Conservation (phyloP, 2,329 filamentous ascomycete species). For the Lachnellula arida region DNA sequence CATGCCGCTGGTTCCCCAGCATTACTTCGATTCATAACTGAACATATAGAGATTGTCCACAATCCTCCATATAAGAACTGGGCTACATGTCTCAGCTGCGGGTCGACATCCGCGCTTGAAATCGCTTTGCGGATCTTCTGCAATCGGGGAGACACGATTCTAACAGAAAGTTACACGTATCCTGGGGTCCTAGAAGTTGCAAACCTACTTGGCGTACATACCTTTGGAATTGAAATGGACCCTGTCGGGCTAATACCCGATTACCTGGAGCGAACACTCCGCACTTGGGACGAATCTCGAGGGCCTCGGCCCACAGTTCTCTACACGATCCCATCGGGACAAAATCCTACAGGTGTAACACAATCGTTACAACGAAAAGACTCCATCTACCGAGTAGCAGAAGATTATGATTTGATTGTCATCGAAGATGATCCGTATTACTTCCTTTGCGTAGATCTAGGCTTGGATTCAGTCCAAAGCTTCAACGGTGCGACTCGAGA, state of each 20-base stretch:
- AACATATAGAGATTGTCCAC: slow-evolving; percentile 90
- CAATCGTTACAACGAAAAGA: slow-evolving; percentile 53
- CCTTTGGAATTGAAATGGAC: background rate
- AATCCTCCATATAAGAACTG: slow-evolving; percentile 85
- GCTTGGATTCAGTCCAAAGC: background rate
- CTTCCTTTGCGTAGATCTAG: background rate
- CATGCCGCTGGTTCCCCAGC: slow-evolving; percentile 80
- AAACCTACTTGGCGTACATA: background rate
- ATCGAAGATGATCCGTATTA: background rate
- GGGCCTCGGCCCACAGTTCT: slow-evolving; percentile 63
- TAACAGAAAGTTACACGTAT: slow-evolving; percentile 75
- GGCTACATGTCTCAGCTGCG: slow-evolving; percentile 73
- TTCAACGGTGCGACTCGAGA: background rate
- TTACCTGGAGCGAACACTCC: background rate
- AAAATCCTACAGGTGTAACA: slow-evolving; percentile 67
- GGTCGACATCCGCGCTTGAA: slow-evolving; percentile 79
- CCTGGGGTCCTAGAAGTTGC: background rate
- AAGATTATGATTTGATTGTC: background rate
- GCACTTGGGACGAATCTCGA: background rate
- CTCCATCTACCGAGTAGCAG: background rate
- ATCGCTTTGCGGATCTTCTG: slow-evolving; percentile 76
- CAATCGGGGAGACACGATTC: slow-evolving; percentile 64
- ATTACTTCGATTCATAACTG: slow-evolving; percentile 79
- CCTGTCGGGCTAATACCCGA: background rate
- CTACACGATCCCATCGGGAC: slow-evolving; percentile 65